These are phyloP conservation scores for Anisodus tanguticus DNA, from an alignment of 257 asterid genomes.

Conservation along the genomic window DNA sequence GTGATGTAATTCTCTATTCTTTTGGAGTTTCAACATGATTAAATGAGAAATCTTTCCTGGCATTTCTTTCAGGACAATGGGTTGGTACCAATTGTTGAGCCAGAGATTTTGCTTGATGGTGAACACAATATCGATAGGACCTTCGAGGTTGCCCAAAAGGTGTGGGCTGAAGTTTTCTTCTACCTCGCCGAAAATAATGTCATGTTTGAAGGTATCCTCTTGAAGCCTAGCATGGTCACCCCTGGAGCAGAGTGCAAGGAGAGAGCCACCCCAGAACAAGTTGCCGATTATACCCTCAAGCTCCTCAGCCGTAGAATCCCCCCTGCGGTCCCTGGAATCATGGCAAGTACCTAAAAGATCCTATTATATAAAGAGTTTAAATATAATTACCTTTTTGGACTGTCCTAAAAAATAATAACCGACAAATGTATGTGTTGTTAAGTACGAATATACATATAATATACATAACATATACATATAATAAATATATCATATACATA, in stretches of 20 bases:
- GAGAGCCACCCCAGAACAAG: slow-evolving; percentile 58
- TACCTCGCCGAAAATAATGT: slow-evolving; percentile 72
- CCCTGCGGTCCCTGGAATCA: slow-evolving; percentile 76
- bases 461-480: too few species aligned
- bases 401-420: too few species aligned
- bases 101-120: slow-evolving; percentile 74
- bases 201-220: slow-evolving; percentile 67
- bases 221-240: slow-evolving; percentile 84
- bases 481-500: too few species aligned
- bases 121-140: slow-evolving; percentile 74
- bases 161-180: slow-evolving; percentile 81
- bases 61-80: slow-evolving; percentile 65
- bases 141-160: slow-evolving; percentile 66
- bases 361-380: background rate
- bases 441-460: too few species aligned
- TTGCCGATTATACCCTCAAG: slow-evolving; percentile 66
- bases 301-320: slow-evolving; percentile 70
- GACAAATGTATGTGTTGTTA: too few species aligned
- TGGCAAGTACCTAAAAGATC: slow-evolving; percentile 45
- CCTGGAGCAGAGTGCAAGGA: slow-evolving; percentile 73
- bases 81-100: slow-evolving; percentile 82
- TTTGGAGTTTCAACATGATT: background rate
- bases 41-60: too few species aligned
- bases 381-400: too few species aligned
- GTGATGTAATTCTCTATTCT: background rate